These are phyloP conservation scores for Colletotrichum lindemuthianum DNA, from an alignment of 2,329 filamentous ascomycete species.

Conservation along the genomic window DNA sequence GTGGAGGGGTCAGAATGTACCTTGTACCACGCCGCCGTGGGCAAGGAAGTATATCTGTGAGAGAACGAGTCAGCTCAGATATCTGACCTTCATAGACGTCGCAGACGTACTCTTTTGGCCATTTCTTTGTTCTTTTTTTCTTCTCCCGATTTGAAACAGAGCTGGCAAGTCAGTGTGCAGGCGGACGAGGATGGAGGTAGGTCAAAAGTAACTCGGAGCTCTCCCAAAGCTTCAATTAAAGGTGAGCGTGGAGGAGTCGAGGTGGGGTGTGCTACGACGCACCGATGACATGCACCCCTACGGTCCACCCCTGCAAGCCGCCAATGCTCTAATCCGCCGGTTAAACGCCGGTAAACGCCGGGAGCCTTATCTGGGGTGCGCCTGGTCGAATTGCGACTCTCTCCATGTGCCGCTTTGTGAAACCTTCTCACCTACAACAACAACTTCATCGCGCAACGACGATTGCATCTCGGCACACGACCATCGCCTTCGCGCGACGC, in stretches of 20 bases:
- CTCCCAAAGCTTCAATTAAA: conserved; percentile 7
- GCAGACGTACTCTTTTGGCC: conserved; percentile 47
- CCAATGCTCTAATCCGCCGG: conserved; percentile 13
- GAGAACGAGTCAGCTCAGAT: neutral
- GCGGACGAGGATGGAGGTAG: neutral
- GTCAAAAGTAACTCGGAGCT: conserved; percentile 36
- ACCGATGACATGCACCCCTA: conserved; percentile 19
- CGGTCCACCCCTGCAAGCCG: neutral
- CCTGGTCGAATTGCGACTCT: no score
- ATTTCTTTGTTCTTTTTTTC: conserved; percentile 36
- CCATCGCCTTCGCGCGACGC: no score
- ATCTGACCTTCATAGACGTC: no score
- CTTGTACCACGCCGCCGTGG: conserved; percentile 74
- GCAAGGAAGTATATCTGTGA: conserved; percentile 69
- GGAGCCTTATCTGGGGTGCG: neutral
- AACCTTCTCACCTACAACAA: neutral
- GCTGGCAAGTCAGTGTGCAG: neutral
- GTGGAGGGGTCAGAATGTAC: conserved; percentile 63
- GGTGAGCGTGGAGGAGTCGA: no score
- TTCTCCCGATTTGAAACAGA: neutral
- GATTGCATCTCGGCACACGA: no score
- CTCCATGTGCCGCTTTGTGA: no score
- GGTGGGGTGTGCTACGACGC: conserved; percentile 10
- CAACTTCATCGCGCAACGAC: neutral
- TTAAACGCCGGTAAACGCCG: conserved; percentile 22